Conservation (phyloP, 139 green algal genomes). For the Chlorella ohadii region DNA sequence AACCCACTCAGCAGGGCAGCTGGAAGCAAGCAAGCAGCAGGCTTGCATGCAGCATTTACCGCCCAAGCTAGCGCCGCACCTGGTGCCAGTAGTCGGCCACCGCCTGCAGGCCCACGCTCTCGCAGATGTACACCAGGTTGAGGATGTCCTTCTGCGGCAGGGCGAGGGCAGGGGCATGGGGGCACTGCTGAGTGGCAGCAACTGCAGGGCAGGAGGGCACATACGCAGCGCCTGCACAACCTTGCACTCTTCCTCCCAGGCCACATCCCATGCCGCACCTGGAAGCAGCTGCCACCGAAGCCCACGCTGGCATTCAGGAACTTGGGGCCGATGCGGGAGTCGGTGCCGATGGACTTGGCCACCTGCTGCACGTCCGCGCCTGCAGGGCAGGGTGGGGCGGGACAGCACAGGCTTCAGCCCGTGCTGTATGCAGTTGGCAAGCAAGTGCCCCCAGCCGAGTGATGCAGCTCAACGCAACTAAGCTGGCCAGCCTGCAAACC, state of each 20-base stretch:
- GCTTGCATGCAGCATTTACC: too few species aligned
- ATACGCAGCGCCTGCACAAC: neutral
- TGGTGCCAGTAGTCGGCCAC: slow-evolving; percentile 97
- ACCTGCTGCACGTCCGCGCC: slow-evolving; percentile 95
- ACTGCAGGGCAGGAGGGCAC: neutral
- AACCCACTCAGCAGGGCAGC: too few species aligned
- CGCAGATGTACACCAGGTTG: slow-evolving; percentile 97
- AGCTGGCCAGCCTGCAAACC: neutral
- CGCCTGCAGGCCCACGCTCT: slow-evolving; percentile 91
- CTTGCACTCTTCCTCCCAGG: too few species aligned
- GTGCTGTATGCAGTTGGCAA: neutral
- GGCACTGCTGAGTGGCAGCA: slow-evolving; percentile 32
- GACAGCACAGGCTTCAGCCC: neutral
- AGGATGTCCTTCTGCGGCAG: slow-evolving; percentile 97
- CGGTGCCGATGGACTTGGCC: slow-evolving; percentile 90
- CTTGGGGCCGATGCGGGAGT: slow-evolving; percentile 96
- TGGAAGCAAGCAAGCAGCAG: too few species aligned
- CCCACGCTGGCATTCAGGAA: slow-evolving; percentile 98
- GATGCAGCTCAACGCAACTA: too few species aligned
- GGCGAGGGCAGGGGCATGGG: too few species aligned
- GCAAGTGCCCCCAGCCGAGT: too few species aligned
- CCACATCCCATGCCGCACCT: too few species aligned
- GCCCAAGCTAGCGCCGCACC: slow-evolving; percentile 38
- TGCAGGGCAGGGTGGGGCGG: neutral
- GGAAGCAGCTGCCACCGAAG: slow-evolving; percentile 99